Evolutionary conservation across 306 rosid genomes (phyloP).

Genomic region (Sechiopsis laciniata): DNA sequence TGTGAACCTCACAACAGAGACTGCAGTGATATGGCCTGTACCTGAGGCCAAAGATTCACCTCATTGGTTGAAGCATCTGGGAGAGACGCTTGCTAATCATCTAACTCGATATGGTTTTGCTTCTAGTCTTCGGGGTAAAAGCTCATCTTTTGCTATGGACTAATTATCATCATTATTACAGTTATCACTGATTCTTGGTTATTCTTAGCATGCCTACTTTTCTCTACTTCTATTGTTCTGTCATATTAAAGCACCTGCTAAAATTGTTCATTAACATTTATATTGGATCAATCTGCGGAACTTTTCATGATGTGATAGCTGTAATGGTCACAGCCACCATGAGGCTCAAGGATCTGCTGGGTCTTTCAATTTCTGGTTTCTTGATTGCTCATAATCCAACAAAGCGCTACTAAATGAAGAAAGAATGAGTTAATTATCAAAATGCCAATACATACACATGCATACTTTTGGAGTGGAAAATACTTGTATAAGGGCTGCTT

Average conservation of each 20-base stretch:
- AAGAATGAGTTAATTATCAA: background rate
- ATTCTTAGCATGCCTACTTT: background rate
- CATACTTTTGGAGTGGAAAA: background rate
- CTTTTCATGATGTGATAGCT: background rate
- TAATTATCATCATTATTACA: background rate
- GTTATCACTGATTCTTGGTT: background rate
- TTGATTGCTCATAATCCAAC: background rate
- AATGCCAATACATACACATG: too few species aligned
- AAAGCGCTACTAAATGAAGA: background rate
- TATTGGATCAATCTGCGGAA: background rate
- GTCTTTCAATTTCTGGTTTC: background rate
- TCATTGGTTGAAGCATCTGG: slow-evolving; percentile 53
- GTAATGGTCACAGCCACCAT: background rate
- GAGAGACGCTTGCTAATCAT: slow-evolving; percentile 77
- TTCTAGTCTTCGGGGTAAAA: slow-evolving; percentile 63
- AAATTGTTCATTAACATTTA: background rate
- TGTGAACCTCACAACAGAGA: slow-evolving; percentile 71
- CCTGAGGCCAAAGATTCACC: slow-evolving; percentile 48
- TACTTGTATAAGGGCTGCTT: slow-evolving; percentile 6
- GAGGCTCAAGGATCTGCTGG: background rate
- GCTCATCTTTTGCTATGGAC: slow-evolving; percentile 4
- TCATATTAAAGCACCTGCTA: background rate
- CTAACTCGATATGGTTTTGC: slow-evolving; percentile 75
- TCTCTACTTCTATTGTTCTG: background rate
- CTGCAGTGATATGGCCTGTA: slow-evolving; percentile 63